Base-by-base conservation (phyloP, 2,329 filamentous ascomycete species). In the Neurospora crassa region DNA sequence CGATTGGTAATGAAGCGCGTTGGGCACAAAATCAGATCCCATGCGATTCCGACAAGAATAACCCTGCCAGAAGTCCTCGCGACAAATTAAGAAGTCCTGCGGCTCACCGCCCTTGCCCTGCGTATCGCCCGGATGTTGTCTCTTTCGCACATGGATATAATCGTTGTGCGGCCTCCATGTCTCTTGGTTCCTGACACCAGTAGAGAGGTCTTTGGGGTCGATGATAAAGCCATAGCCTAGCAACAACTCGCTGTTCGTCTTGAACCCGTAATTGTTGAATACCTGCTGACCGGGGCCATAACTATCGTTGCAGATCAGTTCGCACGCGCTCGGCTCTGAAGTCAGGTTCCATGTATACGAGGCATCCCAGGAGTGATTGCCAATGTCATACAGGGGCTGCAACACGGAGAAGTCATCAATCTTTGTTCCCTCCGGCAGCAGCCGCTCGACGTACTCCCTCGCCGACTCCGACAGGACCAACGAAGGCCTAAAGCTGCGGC, bases 241-340 rank as follows among this genome's bases (percentile, higher is more conserved):
- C 1, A 91, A 82, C 34, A 91, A 81, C 80, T 92, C 90, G 72
- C 90, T 90, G 76, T 93, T 94, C 7, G 90, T 92, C 79, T 92
- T 92, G 76, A 82, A 79, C 40, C 91, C 91, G 77, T 94, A 94
- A 78, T 92, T 93, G 81, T 92, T 92, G 76, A 84, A 90, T 34
- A 89, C 79, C 74, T 89, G 87, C 40, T 87, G 79, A 0, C 89
- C 88, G 0, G 87, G 80, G 5, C 74, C 68, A 75, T 89, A 85
- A 1, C 75, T 72, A 70, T 82, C 80, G 20, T 77, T 78, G 10
- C 83, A 82, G 18, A 79, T 76, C 11, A 90, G 81, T 10, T 78
- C 79, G 72, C 86, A 88, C 24, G 74, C 67, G 16, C 74, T 74
- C 3, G 75, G 72, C 8, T 80, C 76, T 12, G 84, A 79, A 29